A percentile compares a stretch with the other conserved stretches of the same genome.
phyloP scores from a whole-genome alignment of 2,329 filamentous ascomycete genomes.

The Alternaria arbusti region DNA sequence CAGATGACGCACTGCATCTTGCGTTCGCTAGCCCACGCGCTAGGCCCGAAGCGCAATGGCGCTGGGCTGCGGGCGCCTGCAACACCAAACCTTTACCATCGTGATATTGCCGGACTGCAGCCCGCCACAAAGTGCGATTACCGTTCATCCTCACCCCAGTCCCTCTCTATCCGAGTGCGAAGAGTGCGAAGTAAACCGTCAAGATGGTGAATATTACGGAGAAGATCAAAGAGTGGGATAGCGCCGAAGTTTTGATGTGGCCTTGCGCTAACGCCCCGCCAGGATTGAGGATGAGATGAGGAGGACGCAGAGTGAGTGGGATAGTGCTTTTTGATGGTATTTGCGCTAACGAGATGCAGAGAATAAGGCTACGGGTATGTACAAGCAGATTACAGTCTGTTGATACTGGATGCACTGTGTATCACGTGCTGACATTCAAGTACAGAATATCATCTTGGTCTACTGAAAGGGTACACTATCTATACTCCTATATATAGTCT shows the following conservation, averaged over 20 bases:
- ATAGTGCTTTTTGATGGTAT: not conserved
- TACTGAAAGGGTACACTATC: constrained; percentile 81
- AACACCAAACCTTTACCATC: constrained; percentile 48
- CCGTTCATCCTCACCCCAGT: constrained; percentile 9
- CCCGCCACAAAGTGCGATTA: constrained; percentile 8
- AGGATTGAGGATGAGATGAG: constrained; percentile 99
- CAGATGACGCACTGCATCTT: constrained; percentile 39
- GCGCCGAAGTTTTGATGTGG: constrained; percentile 33
- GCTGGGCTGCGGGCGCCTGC: constrained; percentile 16
- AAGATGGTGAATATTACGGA: constrained; percentile 99
- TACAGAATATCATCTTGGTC: constrained; percentile 94
- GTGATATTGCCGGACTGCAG: constrained; percentile 27
- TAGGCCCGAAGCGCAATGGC: constrained; percentile 22
- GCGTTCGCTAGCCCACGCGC: constrained; percentile 27
- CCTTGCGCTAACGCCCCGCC: constrained; percentile 42
- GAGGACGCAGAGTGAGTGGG: constrained; percentile 86
- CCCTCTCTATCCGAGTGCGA: constrained; percentile 4
- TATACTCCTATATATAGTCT: not conserved
- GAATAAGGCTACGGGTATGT: constrained; percentile 96
- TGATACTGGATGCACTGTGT: not conserved
- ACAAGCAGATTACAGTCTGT: not conserved
- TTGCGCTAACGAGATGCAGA: constrained; percentile 64
- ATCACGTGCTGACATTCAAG: constrained; percentile 47
- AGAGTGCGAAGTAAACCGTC: constrained; percentile 17
- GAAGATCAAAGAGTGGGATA: constrained; percentile 94